Percentiles rank a stretch among this genome's conserved stretches.
Evolutionary conservation across 352 stramenopile genomes (phyloP).

Genomic region (Phytopythium aichiense): DNA sequence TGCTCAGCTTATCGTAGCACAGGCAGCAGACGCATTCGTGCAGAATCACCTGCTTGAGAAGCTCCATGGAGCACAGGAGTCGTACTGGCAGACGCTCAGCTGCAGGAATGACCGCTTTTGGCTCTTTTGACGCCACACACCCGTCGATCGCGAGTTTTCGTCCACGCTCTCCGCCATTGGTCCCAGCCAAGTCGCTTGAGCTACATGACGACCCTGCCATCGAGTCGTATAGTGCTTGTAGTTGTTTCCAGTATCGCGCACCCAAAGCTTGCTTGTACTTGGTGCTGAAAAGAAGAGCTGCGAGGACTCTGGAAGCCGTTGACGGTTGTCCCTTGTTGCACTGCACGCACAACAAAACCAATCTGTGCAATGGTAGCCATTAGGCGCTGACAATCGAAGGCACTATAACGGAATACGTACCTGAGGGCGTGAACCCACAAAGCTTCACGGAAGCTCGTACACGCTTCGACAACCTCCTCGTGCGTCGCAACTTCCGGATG

Average conservation of each 20-base stretch:
- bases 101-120: background rate
- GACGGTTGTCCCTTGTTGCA: constrained; percentile 10
- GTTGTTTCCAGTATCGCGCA: constrained; percentile 32
- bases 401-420: constrained; percentile 22
- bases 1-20: constrained; percentile 3
- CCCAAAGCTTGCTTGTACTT: constrained; percentile 44
- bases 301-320: constrained; percentile 8
- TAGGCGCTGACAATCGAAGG: background rate
- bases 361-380: constrained; percentile 20
- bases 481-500: constrained; percentile 40
- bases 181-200: background rate
- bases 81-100: constrained; percentile 23
- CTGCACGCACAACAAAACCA: constrained; percentile 10
- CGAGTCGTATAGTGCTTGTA: constrained; percentile 17
- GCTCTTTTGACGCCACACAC: background rate
- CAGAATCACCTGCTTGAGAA: constrained; percentile 33
- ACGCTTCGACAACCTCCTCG: constrained; percentile 48
- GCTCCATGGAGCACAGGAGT: constrained; percentile 33
- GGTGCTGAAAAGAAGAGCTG: constrained; percentile 19
- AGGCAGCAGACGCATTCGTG: background rate
- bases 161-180: background rate
- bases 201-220: background rate
- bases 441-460: constrained; percentile 50
- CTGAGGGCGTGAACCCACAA: constrained; percentile 59
- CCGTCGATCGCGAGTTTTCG: constrained; percentile 7